Evolutionary conservation across 768 basidiomycete species (phyloP), one percentile per base, ranked within the genome.

Genomic region (Pulveroboletus ravenelii): DNA sequence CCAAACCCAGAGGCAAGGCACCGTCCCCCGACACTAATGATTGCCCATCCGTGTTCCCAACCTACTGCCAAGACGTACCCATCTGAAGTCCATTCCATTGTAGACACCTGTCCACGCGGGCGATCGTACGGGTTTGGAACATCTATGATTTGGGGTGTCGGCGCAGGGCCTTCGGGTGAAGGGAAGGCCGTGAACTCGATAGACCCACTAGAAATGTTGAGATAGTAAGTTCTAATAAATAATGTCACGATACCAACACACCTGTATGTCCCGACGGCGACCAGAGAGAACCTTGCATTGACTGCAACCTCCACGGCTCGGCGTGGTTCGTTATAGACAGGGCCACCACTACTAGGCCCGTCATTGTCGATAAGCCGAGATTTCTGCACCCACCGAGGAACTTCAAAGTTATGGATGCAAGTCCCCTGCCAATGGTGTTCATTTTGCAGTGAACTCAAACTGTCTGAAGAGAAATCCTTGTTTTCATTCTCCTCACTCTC

Each of bases 61-160:
- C 92, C 95, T 2, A 93, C 92, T 31, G 93, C 94, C 10, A 99
- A 74, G 6, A 90, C 91, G 69, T 93, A 93, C 3, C 95, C 95
- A 68, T 99, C 96, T 1, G 89, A 89, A 45, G 89, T 94, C 95
- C 94, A 97, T 58, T 92, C 83, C 66, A 95, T 74, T 10, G 80
- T 66, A 51, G 68, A 78, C 5, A 92, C 82, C 36, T 77, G 69
- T 1, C 89, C 90, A 5, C 75, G 79, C 8, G 76, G 73, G 40
- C 72, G 74, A 54, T 75, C 78, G 54, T 81, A 79, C 34, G 80
- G 74, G 53, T 82, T 80, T 5, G 85, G 82, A n/a, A 87, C 67
- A 20, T 80, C 70, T 42, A 91, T 69, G 17, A 68, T 70, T 61
- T 88, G 81, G 2, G 86, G 81, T 48, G 74, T 75, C 1, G 86